Evolutionary conservation across 352 stramenopile species (phyloP).

Genomic region (Pilasporangium apinafurcum): DNA sequence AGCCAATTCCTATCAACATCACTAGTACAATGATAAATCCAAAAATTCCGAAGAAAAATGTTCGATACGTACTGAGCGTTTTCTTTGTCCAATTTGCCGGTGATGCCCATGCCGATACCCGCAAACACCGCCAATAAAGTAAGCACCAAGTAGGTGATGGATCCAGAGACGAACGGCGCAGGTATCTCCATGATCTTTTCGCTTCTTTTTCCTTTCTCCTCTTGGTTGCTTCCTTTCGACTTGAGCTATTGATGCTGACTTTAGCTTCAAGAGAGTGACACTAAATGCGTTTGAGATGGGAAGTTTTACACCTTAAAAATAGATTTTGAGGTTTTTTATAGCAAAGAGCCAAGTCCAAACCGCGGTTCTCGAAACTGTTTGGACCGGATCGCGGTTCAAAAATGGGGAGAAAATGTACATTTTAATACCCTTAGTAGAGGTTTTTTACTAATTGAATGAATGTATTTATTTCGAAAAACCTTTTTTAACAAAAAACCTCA

Average conservation of each 20-base stretch:
- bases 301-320: too few species aligned
- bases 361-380: too few species aligned
- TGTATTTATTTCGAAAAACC: too few species aligned
- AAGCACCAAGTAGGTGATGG: constrained; percentile 85
- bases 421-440: too few species aligned
- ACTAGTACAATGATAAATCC: not conserved
- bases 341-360: too few species aligned
- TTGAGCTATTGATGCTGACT: not conserved
- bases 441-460: too few species aligned
- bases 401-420: too few species aligned
- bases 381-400: too few species aligned
- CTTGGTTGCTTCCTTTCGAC: not conserved
- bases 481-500: too few species aligned
- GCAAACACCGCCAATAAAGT: constrained; percentile 74
- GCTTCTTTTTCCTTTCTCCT: not conserved
- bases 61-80: constrained; percentile 68
- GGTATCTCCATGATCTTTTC: constrained; percentile 56
- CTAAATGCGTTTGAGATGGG: too few species aligned
- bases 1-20: not conserved
- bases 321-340: too few species aligned
- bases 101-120: constrained; percentile 71
- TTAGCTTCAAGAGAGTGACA: too few species aligned
- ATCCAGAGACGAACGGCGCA: constrained; percentile 68
- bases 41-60: constrained; percentile 4
- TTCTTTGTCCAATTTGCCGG: constrained; percentile 79